Percentiles rank a stretch among this genome's conserved stretches.
Conservation (phyloP, 495 filamentous ascomycete species). For the Penicillium coffeae region DNA sequence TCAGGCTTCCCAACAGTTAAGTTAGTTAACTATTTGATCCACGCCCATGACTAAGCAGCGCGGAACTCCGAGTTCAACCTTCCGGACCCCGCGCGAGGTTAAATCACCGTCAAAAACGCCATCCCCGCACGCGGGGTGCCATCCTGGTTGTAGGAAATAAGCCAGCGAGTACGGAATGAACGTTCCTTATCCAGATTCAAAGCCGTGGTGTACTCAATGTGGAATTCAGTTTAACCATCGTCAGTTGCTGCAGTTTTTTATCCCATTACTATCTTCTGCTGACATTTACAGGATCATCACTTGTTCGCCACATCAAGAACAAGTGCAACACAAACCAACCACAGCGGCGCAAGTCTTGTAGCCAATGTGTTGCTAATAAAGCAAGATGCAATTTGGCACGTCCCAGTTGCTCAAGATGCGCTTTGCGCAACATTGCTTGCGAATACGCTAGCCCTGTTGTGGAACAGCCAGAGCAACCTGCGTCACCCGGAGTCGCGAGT, state of each 20-base stretch:
- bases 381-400: not conserved
- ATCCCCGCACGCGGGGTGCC: no score
- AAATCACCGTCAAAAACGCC: not conserved
- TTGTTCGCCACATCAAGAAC: slow-evolving; percentile 1
- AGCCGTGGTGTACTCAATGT: not conserved
- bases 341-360: not conserved
- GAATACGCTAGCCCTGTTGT: not conserved
- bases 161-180: not conserved
- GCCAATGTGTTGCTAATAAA: slow-evolving; percentile 2
- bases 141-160: no score
- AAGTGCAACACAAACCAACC: slow-evolving; percentile 1
- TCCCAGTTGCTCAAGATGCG: slow-evolving; percentile 3
- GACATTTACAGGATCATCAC: slow-evolving; percentile 2
- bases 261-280: not conserved
- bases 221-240: slow-evolving; percentile 3
- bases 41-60: slow-evolving; percentile 7
- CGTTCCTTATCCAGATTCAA: not conserved
- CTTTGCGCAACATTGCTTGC: not conserved
- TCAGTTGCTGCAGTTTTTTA: not conserved
- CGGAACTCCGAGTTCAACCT: slow-evolving; percentile 2
- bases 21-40: no score
- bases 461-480: no score
- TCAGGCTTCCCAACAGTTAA: no score
- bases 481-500: not conserved
- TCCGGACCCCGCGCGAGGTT: not conserved